phyloP scores from a whole-genome alignment of 495 filamentous ascomycete genomes.

The Tricharina praecox region DNA sequence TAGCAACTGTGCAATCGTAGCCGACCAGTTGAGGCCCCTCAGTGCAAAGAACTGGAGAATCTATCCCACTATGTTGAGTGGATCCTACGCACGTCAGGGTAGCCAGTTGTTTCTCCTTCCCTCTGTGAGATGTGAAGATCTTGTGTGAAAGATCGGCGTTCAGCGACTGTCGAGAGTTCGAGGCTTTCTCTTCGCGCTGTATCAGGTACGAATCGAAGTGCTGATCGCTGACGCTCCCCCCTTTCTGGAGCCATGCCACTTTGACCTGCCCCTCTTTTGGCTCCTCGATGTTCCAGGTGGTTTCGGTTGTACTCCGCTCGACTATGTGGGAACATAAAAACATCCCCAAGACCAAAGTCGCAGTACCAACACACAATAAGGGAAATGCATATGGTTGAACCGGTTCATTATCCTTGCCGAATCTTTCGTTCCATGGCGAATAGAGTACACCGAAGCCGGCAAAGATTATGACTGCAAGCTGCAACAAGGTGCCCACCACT shows the following conservation, averaged over 20 bases:
- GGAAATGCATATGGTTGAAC: conserved; percentile 22
- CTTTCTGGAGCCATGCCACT: conserved; percentile 24
- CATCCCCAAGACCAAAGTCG: conserved; percentile 22
- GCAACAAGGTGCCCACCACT: conserved; percentile 15
- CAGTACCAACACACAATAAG: conserved; percentile 21
- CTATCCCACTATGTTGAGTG: conserved; percentile 27
- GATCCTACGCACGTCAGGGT: neutral
- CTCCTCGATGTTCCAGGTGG: conserved; percentile 12
- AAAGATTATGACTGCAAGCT: conserved; percentile 19
- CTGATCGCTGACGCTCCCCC: conserved; percentile 22
- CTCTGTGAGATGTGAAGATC: neutral
- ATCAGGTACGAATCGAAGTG: conserved; percentile 22
- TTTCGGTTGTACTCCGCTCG: conserved; percentile 22
- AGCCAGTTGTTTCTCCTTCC: neutral
- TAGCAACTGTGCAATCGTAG: conserved; percentile 9
- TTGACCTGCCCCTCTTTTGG: conserved; percentile 6
- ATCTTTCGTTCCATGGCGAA: conserved; percentile 21
- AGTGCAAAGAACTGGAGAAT: conserved; percentile 36
- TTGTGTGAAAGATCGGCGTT: neutral
- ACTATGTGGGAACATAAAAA: conserved; percentile 26
- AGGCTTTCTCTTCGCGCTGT: conserved; percentile 2
- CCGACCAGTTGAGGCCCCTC: conserved; percentile 32
- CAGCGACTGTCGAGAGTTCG: neutral
- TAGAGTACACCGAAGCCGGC: conserved; percentile 17
- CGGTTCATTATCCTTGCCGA: neutral